Percentiles rank a stretch among this genome's conserved stretches.
These are phyloP conservation scores for Conticribra guillardii DNA, from an alignment of 108 stramenopile species.

Conservation along the genomic window DNA sequence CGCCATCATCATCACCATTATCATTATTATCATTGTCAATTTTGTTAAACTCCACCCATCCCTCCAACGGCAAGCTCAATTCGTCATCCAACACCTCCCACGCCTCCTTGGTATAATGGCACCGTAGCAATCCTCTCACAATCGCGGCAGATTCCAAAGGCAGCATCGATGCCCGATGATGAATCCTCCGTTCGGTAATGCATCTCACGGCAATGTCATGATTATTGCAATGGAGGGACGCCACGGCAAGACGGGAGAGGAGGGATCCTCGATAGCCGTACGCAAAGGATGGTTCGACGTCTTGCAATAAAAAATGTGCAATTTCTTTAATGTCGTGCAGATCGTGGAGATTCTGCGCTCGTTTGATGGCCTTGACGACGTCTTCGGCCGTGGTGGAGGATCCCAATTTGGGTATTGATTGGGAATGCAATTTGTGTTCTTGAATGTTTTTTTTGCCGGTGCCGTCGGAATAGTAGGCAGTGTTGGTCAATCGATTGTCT, in stretches of 20 bases:
- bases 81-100: conserved; percentile 76
- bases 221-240: conserved; percentile 73
- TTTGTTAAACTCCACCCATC: conserved; percentile 32
- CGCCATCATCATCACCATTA: too few relatives aligned
- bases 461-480: background rate
- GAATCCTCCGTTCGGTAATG: conserved; percentile 60
- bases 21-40: conserved; percentile 12
- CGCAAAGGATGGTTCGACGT: conserved; percentile 57
- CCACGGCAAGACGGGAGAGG: conserved; percentile 80
- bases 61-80: conserved; percentile 67
- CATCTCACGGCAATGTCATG: conserved; percentile 67
- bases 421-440: conserved; percentile 56
- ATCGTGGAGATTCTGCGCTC: conserved; percentile 84
- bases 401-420: conserved; percentile 50
- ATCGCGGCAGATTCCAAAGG: conserved; percentile 85
- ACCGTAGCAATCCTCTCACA: conserved; percentile 70
- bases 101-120: conserved; percentile 72
- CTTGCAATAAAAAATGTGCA: conserved; percentile 74
- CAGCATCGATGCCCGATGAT: conserved; percentile 63
- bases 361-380: conserved; percentile 67
- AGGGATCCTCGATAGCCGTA: conserved; percentile 83
- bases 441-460: background rate
- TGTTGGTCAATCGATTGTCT: conserved; percentile 12
- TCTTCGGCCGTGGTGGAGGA: conserved; percentile 69
- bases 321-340: conserved; percentile 66